Evolutionary conservation across 192 early-diverging fungal species (phyloP).

Genomic region (Entomortierella beljakovae): DNA sequence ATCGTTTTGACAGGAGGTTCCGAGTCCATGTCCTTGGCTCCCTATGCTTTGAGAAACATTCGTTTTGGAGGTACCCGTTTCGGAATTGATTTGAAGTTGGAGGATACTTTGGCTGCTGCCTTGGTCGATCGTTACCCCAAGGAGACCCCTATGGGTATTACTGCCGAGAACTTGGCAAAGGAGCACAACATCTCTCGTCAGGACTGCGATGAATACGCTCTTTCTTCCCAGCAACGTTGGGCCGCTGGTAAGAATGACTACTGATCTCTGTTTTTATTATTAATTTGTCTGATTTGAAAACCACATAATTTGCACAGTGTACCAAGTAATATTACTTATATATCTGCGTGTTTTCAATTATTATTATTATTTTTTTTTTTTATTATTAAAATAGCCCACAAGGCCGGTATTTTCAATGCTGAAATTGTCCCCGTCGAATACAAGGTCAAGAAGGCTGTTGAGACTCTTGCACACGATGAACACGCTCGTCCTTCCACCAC

Average conservation of each 20-base stretch:
- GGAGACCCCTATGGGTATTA: constrained; percentile 92
- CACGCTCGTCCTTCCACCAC: constrained; percentile 91
- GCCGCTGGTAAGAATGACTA: constrained; percentile 70
- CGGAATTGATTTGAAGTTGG: constrained; percentile 89
- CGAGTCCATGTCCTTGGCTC: constrained; percentile 95
- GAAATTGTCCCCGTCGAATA: constrained; percentile 91
- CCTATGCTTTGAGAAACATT: constrained; percentile 83
- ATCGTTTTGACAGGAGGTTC: constrained; percentile 91
- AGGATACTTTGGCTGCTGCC: constrained; percentile 88
- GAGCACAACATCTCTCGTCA: constrained; percentile 85
- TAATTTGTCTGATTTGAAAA: neutral
- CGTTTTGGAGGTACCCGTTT: constrained; percentile 86
- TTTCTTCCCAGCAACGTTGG: constrained; percentile 89
- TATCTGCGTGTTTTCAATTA: neutral
- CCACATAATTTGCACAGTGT: too few relatives aligned
- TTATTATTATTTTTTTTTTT: neutral
- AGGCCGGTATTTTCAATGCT: constrained; percentile 77
- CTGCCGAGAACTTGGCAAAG: constrained; percentile 91
- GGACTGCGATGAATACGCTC: constrained; percentile 88
- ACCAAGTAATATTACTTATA: neutral
- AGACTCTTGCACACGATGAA: constrained; percentile 84
- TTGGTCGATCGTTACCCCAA: constrained; percentile 90
- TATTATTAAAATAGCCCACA: constrained; percentile 61
- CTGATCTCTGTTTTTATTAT: neutral
- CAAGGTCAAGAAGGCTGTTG: constrained; percentile 80